Conservation (phyloP, 2,329 filamentous ascomycete species). For the Trichoderma afroharzianum region DNA sequence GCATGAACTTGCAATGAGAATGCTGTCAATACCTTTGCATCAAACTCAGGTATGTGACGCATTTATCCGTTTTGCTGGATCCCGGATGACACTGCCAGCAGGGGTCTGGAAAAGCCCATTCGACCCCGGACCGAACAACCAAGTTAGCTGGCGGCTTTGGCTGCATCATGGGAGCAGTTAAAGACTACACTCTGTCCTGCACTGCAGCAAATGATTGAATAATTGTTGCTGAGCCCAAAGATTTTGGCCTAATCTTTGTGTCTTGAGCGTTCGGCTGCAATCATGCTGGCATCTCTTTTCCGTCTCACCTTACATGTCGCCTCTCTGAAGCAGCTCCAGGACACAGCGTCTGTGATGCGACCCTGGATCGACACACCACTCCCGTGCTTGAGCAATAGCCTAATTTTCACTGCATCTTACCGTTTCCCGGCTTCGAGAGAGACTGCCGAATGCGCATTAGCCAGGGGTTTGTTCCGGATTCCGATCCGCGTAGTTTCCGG, state of each 20-base stretch:
- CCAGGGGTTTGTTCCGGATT: neutral
- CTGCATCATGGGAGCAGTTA: neutral
- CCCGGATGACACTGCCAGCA: neutral
- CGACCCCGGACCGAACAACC: neutral
- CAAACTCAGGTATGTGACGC: neutral
- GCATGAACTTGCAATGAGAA: neutral
- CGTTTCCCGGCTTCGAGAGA: neutral
- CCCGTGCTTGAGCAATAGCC: neutral
- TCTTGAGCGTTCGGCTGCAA: neutral
- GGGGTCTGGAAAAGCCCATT: neutral
- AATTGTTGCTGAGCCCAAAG: neutral
- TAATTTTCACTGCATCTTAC: neutral
- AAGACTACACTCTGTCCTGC: neutral
- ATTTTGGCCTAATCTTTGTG: neutral
- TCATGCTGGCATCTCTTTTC: neutral
- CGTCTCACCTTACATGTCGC: neutral
- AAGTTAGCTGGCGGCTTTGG: neutral
- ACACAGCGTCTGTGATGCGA: neutral
- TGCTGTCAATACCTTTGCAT: neutral
- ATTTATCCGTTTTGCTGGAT: neutral
- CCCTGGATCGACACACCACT: neutral
- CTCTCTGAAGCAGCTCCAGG: neutral
- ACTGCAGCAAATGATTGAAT: neutral
- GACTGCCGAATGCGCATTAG: neutral
- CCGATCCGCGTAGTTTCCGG: neutral